Base-by-base conservation (phyloP, 371 early-diverging fungal species). In the Actinomortierella ambigua region DNA sequence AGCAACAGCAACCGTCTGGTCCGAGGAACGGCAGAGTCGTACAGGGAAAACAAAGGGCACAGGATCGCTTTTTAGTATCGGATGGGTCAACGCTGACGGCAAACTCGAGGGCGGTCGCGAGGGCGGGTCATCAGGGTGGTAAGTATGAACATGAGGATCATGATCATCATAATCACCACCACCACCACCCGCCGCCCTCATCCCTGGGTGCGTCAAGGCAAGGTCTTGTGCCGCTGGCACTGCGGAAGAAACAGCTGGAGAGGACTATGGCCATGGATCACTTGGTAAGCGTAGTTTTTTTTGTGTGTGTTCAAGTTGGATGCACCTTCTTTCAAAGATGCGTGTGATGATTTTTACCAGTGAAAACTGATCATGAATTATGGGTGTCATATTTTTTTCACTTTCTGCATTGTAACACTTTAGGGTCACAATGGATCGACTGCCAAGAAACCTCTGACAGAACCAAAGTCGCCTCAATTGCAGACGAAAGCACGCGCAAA, bases 181-280 rank as follows among this genome's bases (percentile, higher is more conserved):
- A n/a, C n/a, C n/a, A n/a, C n/a, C n/a, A n/a, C n/a, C n/a, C n/a
- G n/a, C n/a, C n/a, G n/a, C n/a, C n/a, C n/a, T n/a, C n/a, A 47
- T 59, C 55, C 27, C 60, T 55, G 27, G 60, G 60, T 22, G 60
- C 59, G 55, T 65, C 66, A 3, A 65, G 60, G 22, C 60, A 59
- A 1, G 60, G 50, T 15, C 61, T 62, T 29, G 58, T 68, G 8
- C 50, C 68, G 2, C 50, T 62, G 29, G 50, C 41, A 0, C 62
- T 58, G 24, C 46, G 68, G 15, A 68, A 68, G 48, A 48, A 39
- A 15, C 47, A 27, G 13, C 18, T 68, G 5, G 63, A 57, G 17
- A 51, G 57, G 40, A 49, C 24, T 40, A 18, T 41, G 13, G 23
- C 46, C 13, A 34, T 5, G 6, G 20, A 22, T 24, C 47, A 39